Evolutionary conservation across 2,329 filamentous ascomycete genomes (phyloP).

Genomic region (Chrysoporthe puriensis): DNA sequence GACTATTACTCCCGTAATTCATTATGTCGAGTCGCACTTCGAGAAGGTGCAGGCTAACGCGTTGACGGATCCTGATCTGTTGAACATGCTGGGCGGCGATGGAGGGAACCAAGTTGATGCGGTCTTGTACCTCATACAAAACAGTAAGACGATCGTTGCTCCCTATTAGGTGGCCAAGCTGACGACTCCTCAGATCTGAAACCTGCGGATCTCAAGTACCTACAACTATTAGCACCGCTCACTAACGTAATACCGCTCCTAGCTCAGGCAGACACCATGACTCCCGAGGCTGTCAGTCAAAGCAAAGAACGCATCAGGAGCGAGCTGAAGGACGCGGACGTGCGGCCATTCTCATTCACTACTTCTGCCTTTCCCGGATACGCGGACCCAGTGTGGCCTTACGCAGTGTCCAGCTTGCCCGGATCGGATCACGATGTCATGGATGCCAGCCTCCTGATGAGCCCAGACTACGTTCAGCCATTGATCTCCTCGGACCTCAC

Average conservation of each 20-base stretch:
- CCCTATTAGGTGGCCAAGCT: not conserved
- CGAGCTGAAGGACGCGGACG: constrained; percentile 58
- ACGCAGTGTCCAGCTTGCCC: constrained; percentile 76
- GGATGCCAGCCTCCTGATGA: constrained; percentile 94
- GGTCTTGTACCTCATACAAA: constrained; percentile 78
- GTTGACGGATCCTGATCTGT: constrained; percentile 74
- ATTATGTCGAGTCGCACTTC: constrained; percentile 75
- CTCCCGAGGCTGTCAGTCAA: constrained; percentile 56
- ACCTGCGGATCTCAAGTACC: constrained; percentile 69
- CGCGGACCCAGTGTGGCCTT: constrained; percentile 52
- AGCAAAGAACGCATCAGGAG: constrained; percentile 64
- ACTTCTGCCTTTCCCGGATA: constrained; percentile 37
- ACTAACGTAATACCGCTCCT: constrained; percentile 88
- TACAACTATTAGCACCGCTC: constrained; percentile 69
- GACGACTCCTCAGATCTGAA: constrained; percentile 53
- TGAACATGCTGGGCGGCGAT: constrained; percentile 77
- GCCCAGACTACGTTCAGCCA: constrained; percentile 83
- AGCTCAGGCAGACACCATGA: constrained; percentile 73
- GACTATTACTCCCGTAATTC: constrained; percentile 61
- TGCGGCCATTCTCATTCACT: constrained; percentile 71
- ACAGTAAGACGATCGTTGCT: constrained; percentile 55
- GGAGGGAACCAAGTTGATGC: constrained; percentile 85
- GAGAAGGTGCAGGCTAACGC: constrained; percentile 64
- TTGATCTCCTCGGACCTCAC: constrained; percentile 75
- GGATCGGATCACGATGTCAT: constrained; percentile 78